Base-by-base conservation (phyloP, 2,329 filamentous ascomycete species). In the Aspergillus sp. region DNA sequence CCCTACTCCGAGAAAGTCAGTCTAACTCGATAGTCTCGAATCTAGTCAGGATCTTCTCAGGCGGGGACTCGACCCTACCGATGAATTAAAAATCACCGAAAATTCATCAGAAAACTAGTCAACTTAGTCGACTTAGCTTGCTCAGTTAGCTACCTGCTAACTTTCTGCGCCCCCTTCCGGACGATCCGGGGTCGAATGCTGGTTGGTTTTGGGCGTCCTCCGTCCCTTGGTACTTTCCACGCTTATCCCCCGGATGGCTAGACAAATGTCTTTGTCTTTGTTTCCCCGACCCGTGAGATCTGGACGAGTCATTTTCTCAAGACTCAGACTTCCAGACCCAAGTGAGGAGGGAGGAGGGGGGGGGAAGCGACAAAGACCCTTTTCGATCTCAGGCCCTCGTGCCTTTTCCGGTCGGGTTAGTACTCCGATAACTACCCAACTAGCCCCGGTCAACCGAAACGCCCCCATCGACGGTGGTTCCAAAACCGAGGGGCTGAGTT, bases 151-250 rank as follows among this genome's bases (percentile, higher is more conserved):
- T 29, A 29, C 26, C 26, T 29, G 26, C 26, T 29, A 29, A 14
- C 32, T n/a, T n/a, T n/a, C 46, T 50, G 36, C 52, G 22, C 31
- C 46, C 49, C 32, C 42, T 52, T 63, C 62, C 57, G 58, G 59
- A 52, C 62, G 62, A 63, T 63, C 62, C 62, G 62, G 62, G 62
- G 62, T 62, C 53, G 55, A 36, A 54, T 29, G 12, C 56, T 54
- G n/a, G 36, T 52, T 42, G 18, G 16, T 54, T 45, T 16, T 39
- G 42, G 26, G 36, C 14, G 14, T n/a, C 36, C 16, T 16, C 36
- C 36, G 36, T n/a, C 36, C 36, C 36, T 42, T 42, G 36, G 36
- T 16, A 6, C 36, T 16, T 12, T 12, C 11, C 32, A 12, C 14
- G 32, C 32, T 36, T 36, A 36, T 36, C 32, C 32, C 32, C 32